Base-by-base conservation (phyloP, 2,329 filamentous ascomycete genomes). In the Diaporthe citriasiana region DNA sequence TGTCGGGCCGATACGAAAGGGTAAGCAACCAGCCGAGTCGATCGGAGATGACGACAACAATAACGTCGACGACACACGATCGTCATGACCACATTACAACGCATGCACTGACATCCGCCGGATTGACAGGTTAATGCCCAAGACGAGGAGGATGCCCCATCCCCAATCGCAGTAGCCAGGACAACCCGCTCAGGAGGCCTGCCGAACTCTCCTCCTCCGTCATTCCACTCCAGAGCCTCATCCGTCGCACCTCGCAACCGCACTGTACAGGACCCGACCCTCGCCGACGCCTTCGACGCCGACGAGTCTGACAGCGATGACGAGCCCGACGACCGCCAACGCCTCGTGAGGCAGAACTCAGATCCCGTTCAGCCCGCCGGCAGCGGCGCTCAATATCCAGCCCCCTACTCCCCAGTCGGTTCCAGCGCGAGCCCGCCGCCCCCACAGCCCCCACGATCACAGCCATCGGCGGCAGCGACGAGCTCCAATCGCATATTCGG, bases 231-330 rank as follows among this genome's bases (percentile, higher is more conserved):
- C 60, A 91, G 94, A 81, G 88, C 93, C 42, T 95, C 95, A 1
- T 95, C 94, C 47, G 89, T 88, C 42, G 83, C 84, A 84, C 85
- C 87, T 87, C 82, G 79, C 65, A 83, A 82, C 72, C 84, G 83
- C 69, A 80, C 79, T 71, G 82, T 79, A 76, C 82, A 79, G 75
- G 92, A 98, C 79, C 89, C 93, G 76, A 93, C 94, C n/a, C 89
- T 99, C 19, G 94, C 94, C 78, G 96, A 98, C 81, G 95, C 97
- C 0, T 99, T 99, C 82, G 96, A 95, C 81, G 91, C 93, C 80
- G 93, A 93, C 77, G 93, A 92, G 76, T 94, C 93, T 75, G 93
- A 93, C 76, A 92, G 92, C 80, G 93, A 93, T 72, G 89, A 94
- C 79, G 92, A 93, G 74, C 87, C 89, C 73, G 94, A 97, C 82